These are phyloP conservation scores for Chlorella ohadii DNA, from an alignment of 139 green algal species.

Conservation along the genomic window DNA sequence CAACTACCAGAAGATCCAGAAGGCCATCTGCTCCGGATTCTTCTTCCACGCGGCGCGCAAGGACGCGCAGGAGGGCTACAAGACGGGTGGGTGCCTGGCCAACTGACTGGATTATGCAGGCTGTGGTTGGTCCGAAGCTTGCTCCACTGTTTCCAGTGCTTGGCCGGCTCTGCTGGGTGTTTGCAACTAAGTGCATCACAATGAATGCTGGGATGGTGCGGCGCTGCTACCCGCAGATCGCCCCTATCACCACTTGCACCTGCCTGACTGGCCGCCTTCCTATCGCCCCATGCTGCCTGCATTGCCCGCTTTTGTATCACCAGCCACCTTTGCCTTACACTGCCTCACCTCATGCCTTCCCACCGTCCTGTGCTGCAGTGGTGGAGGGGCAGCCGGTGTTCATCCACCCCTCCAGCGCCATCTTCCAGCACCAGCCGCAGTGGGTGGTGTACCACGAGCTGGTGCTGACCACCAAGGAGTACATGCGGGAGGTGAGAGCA, in stretches of 20 bases:
- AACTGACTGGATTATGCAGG: too few species aligned
- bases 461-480: conserved; percentile 98
- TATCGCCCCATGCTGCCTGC: too few species aligned
- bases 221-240: too few species aligned
- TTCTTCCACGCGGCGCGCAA: conserved; percentile 94
- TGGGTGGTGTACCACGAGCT: conserved; percentile 94
- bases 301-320: too few species aligned
- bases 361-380: conserved; percentile 35
- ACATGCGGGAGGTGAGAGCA: conserved; percentile 87
- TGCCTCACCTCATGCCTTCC: too few species aligned
- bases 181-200: too few species aligned
- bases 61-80: conserved; percentile 66
- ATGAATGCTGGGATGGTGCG: too few species aligned
- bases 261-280: too few species aligned
- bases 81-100: conserved; percentile 56
- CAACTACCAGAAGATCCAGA: conserved; percentile 93
- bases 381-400: conserved; percentile 96
- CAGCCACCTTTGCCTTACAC: background rate
- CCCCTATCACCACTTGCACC: too few species aligned
- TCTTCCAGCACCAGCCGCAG: conserved; percentile 96
- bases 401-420: conserved; percentile 92
- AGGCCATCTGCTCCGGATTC: conserved; percentile 86
- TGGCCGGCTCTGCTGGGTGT: too few species aligned
- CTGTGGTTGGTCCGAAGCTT: too few species aligned
- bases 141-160: too few species aligned